Percentiles rank a stretch among this genome's conserved stretches.
phyloP scores from a whole-genome alignment of 2,329 filamentous ascomycete genomes.

The Colletotrichum nymphaeae region DNA sequence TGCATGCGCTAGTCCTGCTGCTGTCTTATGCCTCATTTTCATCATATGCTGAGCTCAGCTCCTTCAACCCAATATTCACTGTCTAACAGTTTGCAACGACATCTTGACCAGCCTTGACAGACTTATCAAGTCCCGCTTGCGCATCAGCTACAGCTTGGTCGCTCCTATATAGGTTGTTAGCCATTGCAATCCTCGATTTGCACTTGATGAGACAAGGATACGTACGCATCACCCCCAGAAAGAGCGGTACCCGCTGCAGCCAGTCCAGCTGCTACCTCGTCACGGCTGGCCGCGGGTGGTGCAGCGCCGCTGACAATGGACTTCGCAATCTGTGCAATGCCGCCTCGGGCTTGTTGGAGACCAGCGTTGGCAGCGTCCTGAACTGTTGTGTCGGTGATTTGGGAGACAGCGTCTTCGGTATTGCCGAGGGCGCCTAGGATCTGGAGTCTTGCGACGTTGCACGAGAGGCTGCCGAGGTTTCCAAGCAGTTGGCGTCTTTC shows the following conservation, averaged over 20 bases:
- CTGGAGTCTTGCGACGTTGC: neutral
- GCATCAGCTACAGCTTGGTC: slow-evolving; percentile 1
- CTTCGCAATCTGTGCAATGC: neutral
- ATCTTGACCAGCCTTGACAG: neutral
- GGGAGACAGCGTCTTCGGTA: neutral
- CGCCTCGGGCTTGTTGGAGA: neutral
- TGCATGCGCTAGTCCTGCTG: neutral
- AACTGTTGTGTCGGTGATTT: slow-evolving; percentile 7
- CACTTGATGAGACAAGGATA: neutral
- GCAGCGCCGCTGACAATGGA: neutral
- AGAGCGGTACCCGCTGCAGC: neutral
- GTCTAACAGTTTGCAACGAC: neutral
- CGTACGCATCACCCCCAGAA: neutral
- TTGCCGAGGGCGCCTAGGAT: neutral
- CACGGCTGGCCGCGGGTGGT: neutral
- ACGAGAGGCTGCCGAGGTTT: neutral
- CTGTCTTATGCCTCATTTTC: neutral
- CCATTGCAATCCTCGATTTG: neutral
- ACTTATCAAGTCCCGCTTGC: neutral
- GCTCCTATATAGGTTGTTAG: neutral
- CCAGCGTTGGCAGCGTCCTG: neutral
- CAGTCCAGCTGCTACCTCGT: neutral
- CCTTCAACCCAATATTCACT: neutral
- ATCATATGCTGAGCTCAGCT: neutral
- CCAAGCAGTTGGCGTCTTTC: neutral